Percentiles rank a stretch among this genome's conserved stretches.
Conservation (phyloP, 1,139 yeast species). For the Trichomonascaceae sp. region DNA sequence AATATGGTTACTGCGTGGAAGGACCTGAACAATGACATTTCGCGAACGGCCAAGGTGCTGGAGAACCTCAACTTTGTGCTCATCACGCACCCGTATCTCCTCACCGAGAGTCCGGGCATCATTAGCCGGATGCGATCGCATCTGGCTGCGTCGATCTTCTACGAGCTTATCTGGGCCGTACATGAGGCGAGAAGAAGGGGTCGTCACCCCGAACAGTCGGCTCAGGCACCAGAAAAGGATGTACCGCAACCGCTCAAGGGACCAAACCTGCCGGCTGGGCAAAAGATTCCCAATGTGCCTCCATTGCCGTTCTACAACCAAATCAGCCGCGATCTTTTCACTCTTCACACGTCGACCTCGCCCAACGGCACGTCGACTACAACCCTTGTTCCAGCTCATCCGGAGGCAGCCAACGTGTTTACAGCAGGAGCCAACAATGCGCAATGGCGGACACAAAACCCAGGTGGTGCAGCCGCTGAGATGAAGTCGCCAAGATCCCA, state of each 20-base stretch:
- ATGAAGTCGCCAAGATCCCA: not conserved
- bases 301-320: constrained; percentile 92
- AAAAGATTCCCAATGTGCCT: constrained; percentile 22
- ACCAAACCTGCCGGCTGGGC: constrained; percentile 12
- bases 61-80: constrained; percentile 82
- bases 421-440: not conserved
- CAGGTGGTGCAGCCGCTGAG: not conserved
- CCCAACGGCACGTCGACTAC: constrained; percentile 91
- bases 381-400: constrained; percentile 64
- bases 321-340: constrained; percentile 83
- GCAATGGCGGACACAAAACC: too few species aligned
- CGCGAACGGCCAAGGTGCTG: constrained; percentile 84
- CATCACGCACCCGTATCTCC: constrained; percentile 76
- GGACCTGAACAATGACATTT: constrained; percentile 78
- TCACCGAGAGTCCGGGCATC: constrained; percentile 55
- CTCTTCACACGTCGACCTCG: constrained; percentile 71
- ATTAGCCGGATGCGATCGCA: constrained; percentile 86
- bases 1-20: constrained; percentile 89
- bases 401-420: constrained; percentile 8
- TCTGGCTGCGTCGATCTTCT: constrained; percentile 78
- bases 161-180: constrained; percentile 88
- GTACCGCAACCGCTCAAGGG: constrained; percentile 19
- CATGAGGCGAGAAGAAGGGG: constrained; percentile 80
- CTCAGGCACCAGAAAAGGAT: constrained; percentile 3
- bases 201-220: constrained; percentile 6